phyloP scores from a whole-genome alignment of 2,329 filamentous ascomycete species.

The Bipolaris sorokiniana region DNA sequence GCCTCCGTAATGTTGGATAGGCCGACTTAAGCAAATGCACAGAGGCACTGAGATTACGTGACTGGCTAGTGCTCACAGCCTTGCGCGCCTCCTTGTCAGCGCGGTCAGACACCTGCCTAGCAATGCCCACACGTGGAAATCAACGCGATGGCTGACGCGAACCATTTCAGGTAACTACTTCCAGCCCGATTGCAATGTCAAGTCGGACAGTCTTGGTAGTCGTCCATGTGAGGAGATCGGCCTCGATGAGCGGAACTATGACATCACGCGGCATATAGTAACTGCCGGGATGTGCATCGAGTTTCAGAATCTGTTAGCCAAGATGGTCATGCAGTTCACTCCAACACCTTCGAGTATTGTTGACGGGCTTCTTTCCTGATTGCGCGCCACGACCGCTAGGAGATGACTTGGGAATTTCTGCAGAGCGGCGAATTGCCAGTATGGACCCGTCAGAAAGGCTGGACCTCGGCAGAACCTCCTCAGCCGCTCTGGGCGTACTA shows the following conservation, averaged over 20 bases:
- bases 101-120: no score
- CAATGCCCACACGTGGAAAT: no score
- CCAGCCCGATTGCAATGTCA: not conserved
- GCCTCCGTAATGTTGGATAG: no score
- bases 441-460: not conserved
- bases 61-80: not conserved
- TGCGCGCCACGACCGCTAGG: not conserved
- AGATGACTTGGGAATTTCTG: not conserved
- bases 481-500: not conserved
- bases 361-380: not conserved
- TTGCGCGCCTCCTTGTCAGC: not conserved
- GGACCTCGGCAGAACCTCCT: not conserved
- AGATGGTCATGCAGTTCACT: not conserved
- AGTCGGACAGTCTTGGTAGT: not conserved
- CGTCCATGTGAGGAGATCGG: not conserved
- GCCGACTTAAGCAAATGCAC: no score
- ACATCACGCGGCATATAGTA: not conserved
- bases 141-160: not conserved
- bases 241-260: not conserved
- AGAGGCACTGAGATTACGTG: no score
- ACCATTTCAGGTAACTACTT: not conserved
- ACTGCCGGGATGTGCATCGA: not conserved
- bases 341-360: not conserved
- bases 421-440: not conserved
- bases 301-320: not conserved